Evolutionary conservation across 129 eudicot species (phyloP), one percentile per base, ranked within the genome.

Genomic region (Escallonia rubra): DNA sequence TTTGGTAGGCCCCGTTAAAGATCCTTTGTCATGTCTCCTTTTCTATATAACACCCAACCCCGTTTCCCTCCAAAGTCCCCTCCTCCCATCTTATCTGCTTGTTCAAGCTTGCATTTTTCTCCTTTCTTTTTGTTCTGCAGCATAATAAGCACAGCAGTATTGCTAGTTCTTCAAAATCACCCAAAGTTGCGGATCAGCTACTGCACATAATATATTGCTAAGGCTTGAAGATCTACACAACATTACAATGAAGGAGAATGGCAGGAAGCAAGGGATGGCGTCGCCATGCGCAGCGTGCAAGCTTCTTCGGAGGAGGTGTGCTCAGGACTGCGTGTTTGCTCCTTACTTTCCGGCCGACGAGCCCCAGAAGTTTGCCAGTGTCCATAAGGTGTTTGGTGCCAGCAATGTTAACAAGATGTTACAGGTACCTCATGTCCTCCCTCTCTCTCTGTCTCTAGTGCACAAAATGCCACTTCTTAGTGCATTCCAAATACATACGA

Each of bases 361-460:
- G 55, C 96, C 93, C 3, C 93, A 89, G 38, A 89, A 89, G 63
- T 89, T 89, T 57, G 96, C 93, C 3, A 86, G 86, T 76, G 96
- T 89, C 47, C 97, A 90, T 73, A 90, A 82, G 78, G 97, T 90
- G 9, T 90, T 90, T 78, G 97, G 97, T 47, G 97, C 97, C 70
- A 90, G 97, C 87, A 90, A 90, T 76, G 97, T 90, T 79, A 86
- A 84, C 82, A 90, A 90, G 79, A 90, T 90, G 97, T 81, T 90
- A 48, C 95, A 86, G 97, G 97, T 86, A 43, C 61, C 66, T 23
- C 7, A 7, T 6, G 3, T 38, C n/a, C 51, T 16, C 7, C 16
- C 11, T 54, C 60, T 55, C n/a, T 41, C 34, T 52, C 9, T 42
- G 3, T 52, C 16, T 54, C 40, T 52, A 23, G 34, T 23, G 34